Evolutionary conservation across 768 basidiomycete species (phyloP).

Genomic region (Phaeotremella fagi): DNA sequence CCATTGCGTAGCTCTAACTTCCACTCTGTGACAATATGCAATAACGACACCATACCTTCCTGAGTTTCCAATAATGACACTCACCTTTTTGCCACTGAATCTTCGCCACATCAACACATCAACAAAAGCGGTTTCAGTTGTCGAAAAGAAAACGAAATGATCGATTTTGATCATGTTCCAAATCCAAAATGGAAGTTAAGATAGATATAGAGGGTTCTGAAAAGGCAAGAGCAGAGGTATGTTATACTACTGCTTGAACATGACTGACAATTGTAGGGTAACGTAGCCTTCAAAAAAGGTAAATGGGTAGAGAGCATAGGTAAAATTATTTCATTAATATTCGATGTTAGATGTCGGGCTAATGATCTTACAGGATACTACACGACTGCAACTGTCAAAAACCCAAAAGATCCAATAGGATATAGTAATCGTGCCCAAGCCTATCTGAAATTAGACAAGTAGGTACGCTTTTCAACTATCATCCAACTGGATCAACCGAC

Average conservation of each 20-base stretch:
- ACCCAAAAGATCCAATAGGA: constrained; percentile 68
- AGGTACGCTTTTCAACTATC: constrained; percentile 51
- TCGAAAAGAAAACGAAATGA: too few species aligned
- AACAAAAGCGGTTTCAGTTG: too few species aligned
- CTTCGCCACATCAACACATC: too few species aligned
- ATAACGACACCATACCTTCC: too few species aligned
- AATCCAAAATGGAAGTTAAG: neutral
- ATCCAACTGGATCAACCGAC: neutral
- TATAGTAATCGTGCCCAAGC: constrained; percentile 85
- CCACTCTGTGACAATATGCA: too few species aligned
- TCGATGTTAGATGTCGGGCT: neutral
- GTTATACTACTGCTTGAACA: too few species aligned
- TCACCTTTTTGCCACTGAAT: too few species aligned
- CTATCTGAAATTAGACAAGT: constrained; percentile 93
- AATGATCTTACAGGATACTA: constrained; percentile 58
- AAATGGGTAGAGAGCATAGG: constrained; percentile 73
- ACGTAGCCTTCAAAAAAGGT: constrained; percentile 73
- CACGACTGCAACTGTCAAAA: constrained; percentile 69
- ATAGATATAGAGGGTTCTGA: constrained; percentile 1
- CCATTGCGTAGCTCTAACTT: too few species aligned
- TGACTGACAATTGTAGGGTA: too few species aligned
- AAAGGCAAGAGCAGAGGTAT: constrained; percentile 18
- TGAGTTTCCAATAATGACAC: too few species aligned
- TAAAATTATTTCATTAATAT: constrained; percentile 7
- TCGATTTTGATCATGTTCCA: too few species aligned